These are phyloP conservation scores for Cucumis melo DNA, from an alignment of 306 rosid species.

Conservation along the genomic window DNA sequence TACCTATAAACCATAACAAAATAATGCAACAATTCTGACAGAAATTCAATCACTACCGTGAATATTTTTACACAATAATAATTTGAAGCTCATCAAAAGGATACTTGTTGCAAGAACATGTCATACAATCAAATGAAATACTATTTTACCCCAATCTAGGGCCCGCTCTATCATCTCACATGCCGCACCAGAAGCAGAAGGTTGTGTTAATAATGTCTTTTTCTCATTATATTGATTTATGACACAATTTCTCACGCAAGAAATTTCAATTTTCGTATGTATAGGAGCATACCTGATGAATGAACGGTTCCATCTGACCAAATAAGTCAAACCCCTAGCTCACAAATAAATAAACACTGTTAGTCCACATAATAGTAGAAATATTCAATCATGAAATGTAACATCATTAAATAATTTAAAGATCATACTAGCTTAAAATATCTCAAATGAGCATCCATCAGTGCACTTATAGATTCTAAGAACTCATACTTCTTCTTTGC, in stretches of 20 bases:
- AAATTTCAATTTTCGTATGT: not conserved
- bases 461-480: conserved; percentile 93
- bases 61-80: not conserved
- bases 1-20: not conserved
- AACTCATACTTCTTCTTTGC: conserved; percentile 89
- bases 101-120: not conserved
- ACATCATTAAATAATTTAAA: conserved; percentile 10
- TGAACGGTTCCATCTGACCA: conserved; percentile 90
- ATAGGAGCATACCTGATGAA: conserved; percentile 69
- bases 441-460: conserved; percentile 96
- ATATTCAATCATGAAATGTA: conserved; percentile 11
- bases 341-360: conserved; percentile 14
- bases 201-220: not conserved
- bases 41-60: not conserved
- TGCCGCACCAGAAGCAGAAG: not conserved
- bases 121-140: not conserved
- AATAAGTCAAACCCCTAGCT: conserved; percentile 75
- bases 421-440: conserved; percentile 86
- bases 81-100: not conserved
- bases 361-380: conserved; percentile 12
- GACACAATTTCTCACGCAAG: not conserved
- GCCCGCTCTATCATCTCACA: not conserved
- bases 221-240: not conserved
- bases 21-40: not conserved
- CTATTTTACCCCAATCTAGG: not conserved